Conservation (phyloP, 345 rosid species). For the Rhizophora mangle region DNA sequence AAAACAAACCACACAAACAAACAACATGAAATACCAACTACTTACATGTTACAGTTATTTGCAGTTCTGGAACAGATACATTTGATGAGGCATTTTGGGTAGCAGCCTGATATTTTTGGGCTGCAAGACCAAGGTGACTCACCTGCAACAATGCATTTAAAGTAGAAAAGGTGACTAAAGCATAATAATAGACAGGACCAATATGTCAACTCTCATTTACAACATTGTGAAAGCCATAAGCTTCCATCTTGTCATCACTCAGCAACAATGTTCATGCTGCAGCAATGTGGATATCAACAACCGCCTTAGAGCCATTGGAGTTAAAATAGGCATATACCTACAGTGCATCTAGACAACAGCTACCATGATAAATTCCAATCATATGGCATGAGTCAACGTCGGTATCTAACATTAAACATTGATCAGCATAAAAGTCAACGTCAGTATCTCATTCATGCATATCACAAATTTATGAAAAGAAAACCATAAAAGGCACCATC, state of each 20-base stretch:
- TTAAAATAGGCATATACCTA: too few relatives aligned
- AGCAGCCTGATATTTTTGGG: conserved; percentile 87
- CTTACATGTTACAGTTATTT: conserved; percentile 90
- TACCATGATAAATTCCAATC: too few relatives aligned
- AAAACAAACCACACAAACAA: not conserved
- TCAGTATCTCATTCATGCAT: too few relatives aligned
- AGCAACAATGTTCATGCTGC: not conserved
- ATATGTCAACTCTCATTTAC: not conserved
- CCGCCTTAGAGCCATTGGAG: not conserved
- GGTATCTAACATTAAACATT: too few relatives aligned
- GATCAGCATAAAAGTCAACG: too few relatives aligned
- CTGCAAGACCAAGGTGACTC: conserved; percentile 82
- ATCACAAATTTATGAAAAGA: too few relatives aligned
- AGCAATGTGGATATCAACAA: conserved; percentile 1
- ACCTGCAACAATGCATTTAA: conserved; percentile 45
- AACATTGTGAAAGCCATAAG: not conserved
- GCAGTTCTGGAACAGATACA: conserved; percentile 74
- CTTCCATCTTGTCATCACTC: not conserved
- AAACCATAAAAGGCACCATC: too few relatives aligned
- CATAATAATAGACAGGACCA: not conserved
- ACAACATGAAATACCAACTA: not conserved
- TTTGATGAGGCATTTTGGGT: conserved; percentile 78
- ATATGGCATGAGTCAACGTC: too few relatives aligned
- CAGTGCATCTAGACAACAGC: too few relatives aligned
- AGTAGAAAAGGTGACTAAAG: not conserved